Base-by-base conservation (phyloP, 2,329 filamentous ascomycete species). In the Hymenoscyphus fraxineus region DNA sequence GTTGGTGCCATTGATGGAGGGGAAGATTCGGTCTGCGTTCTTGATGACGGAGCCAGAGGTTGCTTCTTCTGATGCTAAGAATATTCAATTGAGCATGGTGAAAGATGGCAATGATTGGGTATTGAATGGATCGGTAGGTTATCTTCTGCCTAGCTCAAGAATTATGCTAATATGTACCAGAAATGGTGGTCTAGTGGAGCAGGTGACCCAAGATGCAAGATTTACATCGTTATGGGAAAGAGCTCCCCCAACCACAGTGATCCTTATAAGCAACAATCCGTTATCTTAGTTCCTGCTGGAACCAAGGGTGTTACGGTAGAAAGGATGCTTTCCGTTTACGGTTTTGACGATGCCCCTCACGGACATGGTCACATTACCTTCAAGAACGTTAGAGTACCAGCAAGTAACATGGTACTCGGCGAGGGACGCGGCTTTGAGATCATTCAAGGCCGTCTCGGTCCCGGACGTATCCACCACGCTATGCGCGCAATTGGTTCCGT, bases 161-260 rank as follows among this genome's bases (percentile, higher is more conserved):
- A n/a, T 27, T 39, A 51, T 55, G 67, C 71, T 75, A 71, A 72
- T 35, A 56, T 38, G 5, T 65, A 64, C 59, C 73, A 94, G 86
- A 99, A 99, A 92, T 99, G 95, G 95, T 99, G 95, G 95, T 96
- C 92, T 35, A 96, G 92, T 68, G 95, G 95, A 69, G 93, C 93
- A 19, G 95, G 95, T 65, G 95, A 99, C 79, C 90, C 90, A 65
- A 86, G 94, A 72, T 99, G 95, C 83, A 85, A 90, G 78, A 82
- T 99, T 76, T 98, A 97, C 81, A 88, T 99, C 67, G 93, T 97
- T 72, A 97, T 99, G 91, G 95, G 92, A 79, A 97, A 98, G 83
- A 90, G 86, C 13, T 91, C 96, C 75, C 82, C 90, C 59, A 80
- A 81, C 71, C 90, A 96, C 81, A 79, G 83, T 68, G 88, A 93